phyloP scores from a whole-genome alignment of 306 rosid genomes.

The Corylus heterophylla region DNA sequence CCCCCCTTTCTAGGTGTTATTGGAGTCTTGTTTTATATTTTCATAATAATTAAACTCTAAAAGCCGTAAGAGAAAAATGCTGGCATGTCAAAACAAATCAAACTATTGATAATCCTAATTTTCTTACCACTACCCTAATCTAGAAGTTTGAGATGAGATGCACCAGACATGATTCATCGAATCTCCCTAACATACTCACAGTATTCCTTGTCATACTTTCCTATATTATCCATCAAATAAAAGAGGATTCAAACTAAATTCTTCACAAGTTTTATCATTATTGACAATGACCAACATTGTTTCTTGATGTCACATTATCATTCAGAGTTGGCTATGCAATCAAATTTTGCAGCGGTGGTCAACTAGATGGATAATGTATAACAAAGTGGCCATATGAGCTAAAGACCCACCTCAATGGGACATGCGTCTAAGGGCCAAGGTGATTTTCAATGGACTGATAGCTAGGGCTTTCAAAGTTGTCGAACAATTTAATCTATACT shows the following conservation, averaged over 20 bases:
- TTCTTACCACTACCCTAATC: background rate
- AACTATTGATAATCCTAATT: background rate
- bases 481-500: too few species aligned
- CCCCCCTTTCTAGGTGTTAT: too few species aligned
- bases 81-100: background rate
- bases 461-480: too few species aligned
- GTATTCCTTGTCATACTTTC: background rate
- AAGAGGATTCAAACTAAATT: background rate
- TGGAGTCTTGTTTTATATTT: too few species aligned
- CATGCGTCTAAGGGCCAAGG: too few species aligned
- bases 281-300: background rate
- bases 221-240: background rate
- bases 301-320: background rate
- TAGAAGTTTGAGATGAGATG: background rate
- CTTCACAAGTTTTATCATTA: background rate
- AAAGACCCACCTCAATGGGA: constrained; percentile 2
- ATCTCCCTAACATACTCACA: background rate
- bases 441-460: too few species aligned
- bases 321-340: background rate
- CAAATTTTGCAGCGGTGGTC: background rate
- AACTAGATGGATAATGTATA: background rate
- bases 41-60: background rate
- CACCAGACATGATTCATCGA: background rate
- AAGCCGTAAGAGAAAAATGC: background rate
- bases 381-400: background rate